A percentile compares a stretch with the other conserved stretches of the same genome.
Conservation (phyloP, 2,329 filamentous ascomycete species). For the Botrytis hyacinthi region DNA sequence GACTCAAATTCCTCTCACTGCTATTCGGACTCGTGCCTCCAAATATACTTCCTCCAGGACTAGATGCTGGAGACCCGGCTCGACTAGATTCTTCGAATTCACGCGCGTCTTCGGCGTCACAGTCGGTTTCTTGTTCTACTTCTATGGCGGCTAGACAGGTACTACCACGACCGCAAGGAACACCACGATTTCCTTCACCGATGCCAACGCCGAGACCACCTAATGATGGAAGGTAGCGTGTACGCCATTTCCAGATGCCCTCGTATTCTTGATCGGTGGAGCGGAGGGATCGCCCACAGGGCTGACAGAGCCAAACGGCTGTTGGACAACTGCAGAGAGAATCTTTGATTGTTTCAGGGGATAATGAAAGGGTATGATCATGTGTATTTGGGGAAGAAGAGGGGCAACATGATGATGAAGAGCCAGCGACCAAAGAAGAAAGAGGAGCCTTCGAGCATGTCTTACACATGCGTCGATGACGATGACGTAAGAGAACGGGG, state of each 20-base stretch:
- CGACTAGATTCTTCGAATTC: constrained; percentile 32
- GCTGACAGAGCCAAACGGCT: constrained; percentile 79
- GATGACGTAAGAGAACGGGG: constrained; percentile 62
- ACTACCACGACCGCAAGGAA: constrained; percentile 79
- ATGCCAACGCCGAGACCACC: constrained; percentile 81
- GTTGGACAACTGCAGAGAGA: constrained; percentile 40
- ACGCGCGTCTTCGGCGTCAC: constrained; percentile 71
- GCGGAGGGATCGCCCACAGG: constrained; percentile 72
- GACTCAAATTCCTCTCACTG: constrained; percentile 32
- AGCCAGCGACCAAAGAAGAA: constrained; percentile 44
- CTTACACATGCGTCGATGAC: constrained; percentile 78
- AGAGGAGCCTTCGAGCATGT: constrained; percentile 73
- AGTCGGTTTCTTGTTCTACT: constrained; percentile 81
- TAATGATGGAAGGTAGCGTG: constrained; percentile 76
- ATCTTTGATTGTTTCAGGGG: constrained; percentile 38
- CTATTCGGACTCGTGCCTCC: constrained; percentile 21
- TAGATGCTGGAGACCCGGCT: constrained; percentile 28
- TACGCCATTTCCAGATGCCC: constrained; percentile 84
- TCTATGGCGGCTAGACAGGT: constrained; percentile 73
- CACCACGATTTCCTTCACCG: constrained; percentile 82
- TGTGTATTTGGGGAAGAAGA: neutral
- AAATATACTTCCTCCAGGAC: constrained; percentile 23
- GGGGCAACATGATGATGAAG: constrained; percentile 1
- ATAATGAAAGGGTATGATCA: constrained; percentile 49
- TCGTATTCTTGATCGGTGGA: constrained; percentile 58